Evolutionary conservation across 164 flowering plant species (phyloP).

Genomic region (Saururus chinensis): DNA sequence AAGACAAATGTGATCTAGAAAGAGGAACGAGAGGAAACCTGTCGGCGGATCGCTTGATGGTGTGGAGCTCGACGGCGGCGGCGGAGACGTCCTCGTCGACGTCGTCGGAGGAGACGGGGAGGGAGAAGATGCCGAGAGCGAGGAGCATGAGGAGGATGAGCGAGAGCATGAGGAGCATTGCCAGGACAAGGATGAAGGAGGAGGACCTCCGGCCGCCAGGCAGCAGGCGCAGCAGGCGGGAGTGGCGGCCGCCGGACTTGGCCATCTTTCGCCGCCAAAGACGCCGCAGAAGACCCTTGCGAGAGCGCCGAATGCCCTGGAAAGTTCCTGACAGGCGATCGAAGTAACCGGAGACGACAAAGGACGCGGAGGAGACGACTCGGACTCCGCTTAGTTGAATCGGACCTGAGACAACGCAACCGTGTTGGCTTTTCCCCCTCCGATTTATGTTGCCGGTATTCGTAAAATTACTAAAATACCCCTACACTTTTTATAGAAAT

Average conservation of each 20-base stretch:
- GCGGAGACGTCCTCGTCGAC: slow-evolving; percentile 13
- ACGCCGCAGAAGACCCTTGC: background rate
- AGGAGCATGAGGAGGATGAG: slow-evolving; percentile 48
- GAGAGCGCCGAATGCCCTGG: background rate
- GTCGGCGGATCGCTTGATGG: slow-evolving; percentile 20
- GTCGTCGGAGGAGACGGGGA: slow-evolving; percentile 28
- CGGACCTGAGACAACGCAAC: too few species aligned
- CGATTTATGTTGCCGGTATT: too few species aligned
- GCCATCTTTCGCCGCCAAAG: slow-evolving; percentile 4
- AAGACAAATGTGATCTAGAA: background rate
- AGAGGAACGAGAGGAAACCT: background rate
- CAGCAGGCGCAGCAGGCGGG: background rate
- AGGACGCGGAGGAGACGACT: too few species aligned
- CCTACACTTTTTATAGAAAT: too few species aligned
- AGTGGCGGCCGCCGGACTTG: slow-evolving; percentile 1
- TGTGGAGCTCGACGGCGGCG: slow-evolving; percentile 41
- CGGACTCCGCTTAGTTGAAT: too few species aligned
- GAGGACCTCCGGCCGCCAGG: slow-evolving; percentile 27
- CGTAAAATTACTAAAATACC: too few species aligned
- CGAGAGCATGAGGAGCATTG: slow-evolving; percentile 41
- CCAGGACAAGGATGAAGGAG: slow-evolving; percentile 34
- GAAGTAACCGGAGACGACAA: background rate
- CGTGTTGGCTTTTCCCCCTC: too few species aligned
- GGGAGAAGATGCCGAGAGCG: slow-evolving; percentile 59
- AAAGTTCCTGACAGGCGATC: background rate